Conservation (phyloP, 2,329 filamentous ascomycete genomes). For the Claviceps maximensis region DNA sequence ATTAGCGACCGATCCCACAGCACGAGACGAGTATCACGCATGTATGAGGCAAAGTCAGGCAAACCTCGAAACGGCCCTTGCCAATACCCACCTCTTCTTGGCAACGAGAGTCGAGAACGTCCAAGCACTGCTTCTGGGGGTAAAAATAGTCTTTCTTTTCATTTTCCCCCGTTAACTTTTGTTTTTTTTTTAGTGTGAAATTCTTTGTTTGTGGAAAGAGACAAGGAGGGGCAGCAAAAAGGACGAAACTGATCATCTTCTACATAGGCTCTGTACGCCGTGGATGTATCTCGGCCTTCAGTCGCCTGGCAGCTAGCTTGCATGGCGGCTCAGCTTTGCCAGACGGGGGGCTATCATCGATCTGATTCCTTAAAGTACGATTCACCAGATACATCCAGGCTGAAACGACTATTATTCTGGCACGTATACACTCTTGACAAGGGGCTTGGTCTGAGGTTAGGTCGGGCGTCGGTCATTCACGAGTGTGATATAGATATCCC, state of each 20-base stretch:
- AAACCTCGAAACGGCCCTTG: conserved; percentile 37
- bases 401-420: conserved; percentile 34
- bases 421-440: conserved; percentile 44
- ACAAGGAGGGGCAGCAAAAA: neutral
- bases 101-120: conserved; percentile 41
- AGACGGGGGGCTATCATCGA: conserved; percentile 49
- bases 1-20: conserved; percentile 18
- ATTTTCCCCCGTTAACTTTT: neutral
- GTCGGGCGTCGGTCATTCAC: conserved; percentile 42
- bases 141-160: conserved; percentile 18
- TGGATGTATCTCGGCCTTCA: conserved; percentile 48
- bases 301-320: conserved; percentile 51
- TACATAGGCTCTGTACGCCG: conserved; percentile 45
- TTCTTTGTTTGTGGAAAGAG: neutral
- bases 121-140: conserved; percentile 44
- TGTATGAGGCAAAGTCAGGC: conserved; percentile 29
- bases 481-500: conserved; percentile 46
- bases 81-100: conserved; percentile 41
- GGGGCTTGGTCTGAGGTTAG: conserved; percentile 43
- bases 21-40: conserved; percentile 23
- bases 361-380: conserved; percentile 21
- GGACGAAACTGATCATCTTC: neutral
- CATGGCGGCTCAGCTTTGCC: conserved; percentile 45
- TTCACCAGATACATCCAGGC: conserved; percentile 17
- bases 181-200: neutral